Evolutionary conservation across 2,329 filamentous ascomycete species (phyloP).

Genomic region (Cladorrhinum sp.): DNA sequence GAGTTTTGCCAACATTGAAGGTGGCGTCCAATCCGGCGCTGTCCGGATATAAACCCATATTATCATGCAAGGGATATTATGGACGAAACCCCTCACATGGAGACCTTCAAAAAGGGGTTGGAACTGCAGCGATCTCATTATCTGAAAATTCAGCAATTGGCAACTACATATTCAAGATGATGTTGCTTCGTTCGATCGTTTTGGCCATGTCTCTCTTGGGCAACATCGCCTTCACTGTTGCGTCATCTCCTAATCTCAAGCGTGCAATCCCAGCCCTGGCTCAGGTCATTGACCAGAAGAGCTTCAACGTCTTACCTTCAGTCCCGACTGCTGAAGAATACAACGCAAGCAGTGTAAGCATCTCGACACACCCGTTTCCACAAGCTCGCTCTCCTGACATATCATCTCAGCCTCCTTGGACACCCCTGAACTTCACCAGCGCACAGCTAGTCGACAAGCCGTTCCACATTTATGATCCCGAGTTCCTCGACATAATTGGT

Average conservation of each 20-base stretch:
- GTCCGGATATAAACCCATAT: conserved; percentile 4
- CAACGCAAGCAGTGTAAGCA: conserved; percentile 36
- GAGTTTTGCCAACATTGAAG: not conserved
- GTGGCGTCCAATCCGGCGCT: conserved; percentile 1
- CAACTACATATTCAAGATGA: not conserved
- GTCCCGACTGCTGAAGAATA: conserved; percentile 38
- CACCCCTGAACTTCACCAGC: conserved; percentile 13
- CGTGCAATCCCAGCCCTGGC: conserved; percentile 29
- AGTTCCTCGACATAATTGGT: conserved; percentile 50
- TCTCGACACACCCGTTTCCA: not conserved
- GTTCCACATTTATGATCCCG: conserved; percentile 49
- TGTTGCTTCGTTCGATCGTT: not conserved
- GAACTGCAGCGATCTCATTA: too few species aligned
- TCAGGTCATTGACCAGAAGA: conserved; percentile 43
- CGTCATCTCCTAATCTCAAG: not conserved
- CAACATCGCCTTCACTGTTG: not conserved
- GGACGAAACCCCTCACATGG: conserved; percentile 10
- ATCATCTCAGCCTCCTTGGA: conserved; percentile 13
- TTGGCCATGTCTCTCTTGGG: not conserved
- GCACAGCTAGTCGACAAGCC: conserved; percentile 35
- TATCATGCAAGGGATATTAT: conserved; percentile 6
- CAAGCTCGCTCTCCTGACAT: conserved; percentile 25
- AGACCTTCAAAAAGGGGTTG: not conserved
- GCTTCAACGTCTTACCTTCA: conserved; percentile 40
- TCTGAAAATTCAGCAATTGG: too few species aligned